A percentile compares a stretch with the other conserved stretches of the same genome.
phyloP scores from a whole-genome alignment of 306 rosid species.

The Echinosophora koreensis region DNA sequence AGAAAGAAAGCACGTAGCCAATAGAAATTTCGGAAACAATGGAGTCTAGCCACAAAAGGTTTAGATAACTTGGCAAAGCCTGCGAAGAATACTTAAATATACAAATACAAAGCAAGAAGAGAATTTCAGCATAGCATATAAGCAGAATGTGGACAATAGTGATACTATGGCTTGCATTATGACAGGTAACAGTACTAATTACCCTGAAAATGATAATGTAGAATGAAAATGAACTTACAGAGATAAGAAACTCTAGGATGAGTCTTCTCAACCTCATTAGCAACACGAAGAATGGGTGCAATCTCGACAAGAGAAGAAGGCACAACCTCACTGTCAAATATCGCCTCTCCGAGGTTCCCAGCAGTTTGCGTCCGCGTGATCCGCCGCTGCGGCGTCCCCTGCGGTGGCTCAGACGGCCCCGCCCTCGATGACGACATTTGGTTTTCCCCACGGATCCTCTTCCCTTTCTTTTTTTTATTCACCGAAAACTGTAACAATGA shows the following conservation, averaged over 20 bases:
- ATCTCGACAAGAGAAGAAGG: conserved; percentile 94
- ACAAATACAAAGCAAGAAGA: neutral
- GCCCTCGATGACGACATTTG: conserved; percentile 74
- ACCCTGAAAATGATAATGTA: neutral
- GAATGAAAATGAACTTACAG: conserved; percentile 60
- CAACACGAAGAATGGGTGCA: conserved; percentile 97
- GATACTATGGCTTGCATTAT: no score
- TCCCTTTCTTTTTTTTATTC: neutral
- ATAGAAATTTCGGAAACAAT: neutral
- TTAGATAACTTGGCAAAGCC: neutral
- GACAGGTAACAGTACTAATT: no score
- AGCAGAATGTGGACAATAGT: no score
- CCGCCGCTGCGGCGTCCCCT: conserved; percentile 76
- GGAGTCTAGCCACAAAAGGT: neutral
- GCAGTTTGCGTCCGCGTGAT: conserved; percentile 89
- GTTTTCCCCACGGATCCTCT: neutral
- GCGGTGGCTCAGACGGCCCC: conserved; percentile 66
- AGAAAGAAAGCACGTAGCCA: neutral
- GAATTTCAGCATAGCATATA: no score
- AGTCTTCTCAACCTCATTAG: conserved; percentile 92
- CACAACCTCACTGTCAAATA: conserved; percentile 88
- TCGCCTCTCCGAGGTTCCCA: conserved; percentile 89
- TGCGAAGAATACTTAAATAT: neutral
- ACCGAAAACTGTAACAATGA: neutral
- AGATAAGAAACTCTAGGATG: conserved; percentile 97